These are phyloP conservation scores for Globisporangium yorkense DNA, from an alignment of 352 stramenopile species.

Conservation along the genomic window DNA sequence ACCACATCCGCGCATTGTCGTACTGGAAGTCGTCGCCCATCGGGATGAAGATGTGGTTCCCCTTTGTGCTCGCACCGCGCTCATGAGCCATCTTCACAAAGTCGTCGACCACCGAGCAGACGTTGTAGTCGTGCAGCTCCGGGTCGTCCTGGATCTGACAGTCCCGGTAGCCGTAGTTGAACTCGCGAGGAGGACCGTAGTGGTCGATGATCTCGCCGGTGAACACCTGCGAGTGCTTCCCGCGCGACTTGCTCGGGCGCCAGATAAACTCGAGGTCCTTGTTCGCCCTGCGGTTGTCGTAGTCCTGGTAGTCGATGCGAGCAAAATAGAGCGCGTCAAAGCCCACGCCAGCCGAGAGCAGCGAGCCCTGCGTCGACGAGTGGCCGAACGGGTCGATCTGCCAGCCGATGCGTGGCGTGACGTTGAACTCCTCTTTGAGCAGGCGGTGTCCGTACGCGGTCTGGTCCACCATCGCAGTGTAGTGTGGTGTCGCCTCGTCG, in stretches of 20 bases:
- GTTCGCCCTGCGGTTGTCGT: constrained; percentile 78
- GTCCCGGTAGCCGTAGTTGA: constrained; percentile 63
- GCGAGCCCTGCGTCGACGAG: constrained; percentile 88
- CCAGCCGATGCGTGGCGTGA: constrained; percentile 94
- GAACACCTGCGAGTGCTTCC: constrained; percentile 80
- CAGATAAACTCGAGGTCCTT: constrained; percentile 95
- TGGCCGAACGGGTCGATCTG: constrained; percentile 98
- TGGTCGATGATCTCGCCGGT: constrained; percentile 84
- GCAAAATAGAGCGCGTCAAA: constrained; percentile 98
- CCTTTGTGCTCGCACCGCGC: constrained; percentile 67
- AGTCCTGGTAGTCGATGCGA: constrained; percentile 98
- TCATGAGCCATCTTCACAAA: constrained; percentile 77
- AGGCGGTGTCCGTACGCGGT: constrained; percentile 96
- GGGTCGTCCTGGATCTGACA: constrained; percentile 85
- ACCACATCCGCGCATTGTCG: constrained; percentile 86
- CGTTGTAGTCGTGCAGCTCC: constrained; percentile 85
- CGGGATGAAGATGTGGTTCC: constrained; percentile 83
- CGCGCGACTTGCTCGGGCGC: constrained; percentile 84
- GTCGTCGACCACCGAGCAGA: constrained; percentile 74
- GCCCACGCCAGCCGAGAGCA: constrained; percentile 88
- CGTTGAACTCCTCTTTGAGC: constrained; percentile 91
- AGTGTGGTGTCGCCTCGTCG: constrained; percentile 96
- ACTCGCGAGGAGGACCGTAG: constrained; percentile 70
- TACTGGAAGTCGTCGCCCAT: constrained; percentile 96
- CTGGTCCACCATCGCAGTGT: constrained; percentile 98